Base-by-base conservation (phyloP, 2,329 filamentous ascomycete species). In the Thielaviopsis populi region DNA sequence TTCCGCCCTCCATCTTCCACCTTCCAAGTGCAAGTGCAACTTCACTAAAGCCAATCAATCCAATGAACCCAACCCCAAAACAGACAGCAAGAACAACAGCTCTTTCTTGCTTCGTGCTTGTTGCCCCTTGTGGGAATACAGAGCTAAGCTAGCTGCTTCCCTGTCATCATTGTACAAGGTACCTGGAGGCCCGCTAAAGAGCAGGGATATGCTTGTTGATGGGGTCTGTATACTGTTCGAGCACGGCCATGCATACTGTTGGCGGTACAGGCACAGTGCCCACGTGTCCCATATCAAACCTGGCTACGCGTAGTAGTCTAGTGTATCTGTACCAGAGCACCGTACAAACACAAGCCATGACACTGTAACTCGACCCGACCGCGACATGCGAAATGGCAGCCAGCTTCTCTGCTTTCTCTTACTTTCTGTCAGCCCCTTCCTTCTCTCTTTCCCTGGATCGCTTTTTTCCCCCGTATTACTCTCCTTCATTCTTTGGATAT, bases 401-500 rank as follows among this genome's bases (percentile, higher is more conserved):
- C 59, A 59, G 50, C 59, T 62, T 65, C 53, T 62, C 53, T 65
- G 59, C 53, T 40, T 30, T 37, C 41, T 59, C 24, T 56, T 48
- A 19, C 43, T 24, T 50, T 59, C 53, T 59, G 37, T 46, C 27
- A 37, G 30, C 43, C 56, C 54, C 33, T 56, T 53, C 41, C 43
- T 43, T 61, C 43, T 61, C 46, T 40, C 7, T 43, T 53, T 30
- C 50, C 62, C 41, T 54, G 46, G 41, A 22, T 54, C 59, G 59
- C 53, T 59, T 60, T 59, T 62, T 59, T 43, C 54, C n/a, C n/a
- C n/a, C 37, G 56, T 53, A 64, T 59, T 56, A 54, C 56, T 54
- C 56, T 42, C 59, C 59, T 56, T 58, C 59, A 54, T 66, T 60
- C 59, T 61, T 56, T 56, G 58, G 37, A 61, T 58, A 56, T 66